Base-by-base conservation (phyloP, 352 stramenopile species). In the Pythium rishiriense region DNA sequence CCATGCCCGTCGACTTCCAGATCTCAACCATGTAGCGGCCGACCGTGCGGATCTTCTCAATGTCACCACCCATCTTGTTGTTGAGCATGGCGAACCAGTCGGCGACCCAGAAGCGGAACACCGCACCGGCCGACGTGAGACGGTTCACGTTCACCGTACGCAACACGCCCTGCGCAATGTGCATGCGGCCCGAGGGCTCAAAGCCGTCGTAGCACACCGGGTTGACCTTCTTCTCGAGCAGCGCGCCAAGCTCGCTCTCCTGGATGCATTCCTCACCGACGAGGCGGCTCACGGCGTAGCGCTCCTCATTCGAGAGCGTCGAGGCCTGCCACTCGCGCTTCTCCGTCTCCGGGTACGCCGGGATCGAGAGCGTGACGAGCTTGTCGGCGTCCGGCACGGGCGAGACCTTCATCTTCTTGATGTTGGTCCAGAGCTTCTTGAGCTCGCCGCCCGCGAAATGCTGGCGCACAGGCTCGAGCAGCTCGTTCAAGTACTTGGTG, bases 11-110 rank as follows among this genome's bases (percentile, higher is more conserved):
- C 46, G 97, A 98, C 76, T 98, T 99, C 98, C 98, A 99, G 62
- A 99, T 98, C 75, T 99, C 96, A 58, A 99, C 98, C 71, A 99
- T 96, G 81, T 99, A 99, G 58, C 93, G 75, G 49, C 94, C 94
- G 41, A 98, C 94, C 17, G 86, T 90, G 37, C 89, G 89, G 73
- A 99, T 99, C 81, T 99, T 99, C 46, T 96, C 85, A 25, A 99
- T 75, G 72, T 99, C 96, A 35, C 97, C 97, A 55, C 95, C 96
- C 96, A 99, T 99, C 80, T 99, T 99, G 78, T 98, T 98, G 78
- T 99, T 99, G 69, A 99, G 94, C 69, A 99, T 94, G 17, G 97
- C 98, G 75, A 99, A 99, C 98, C 98, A 99, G 75, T 99, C 98
- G n/a, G 98, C 98, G 28, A 99, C 97, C 98, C 98, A 99, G 77